These are phyloP conservation scores for Debaryomycetaceae sp. DNA, from an alignment of 1,139 yeast genomes.

Conservation along the genomic window DNA sequence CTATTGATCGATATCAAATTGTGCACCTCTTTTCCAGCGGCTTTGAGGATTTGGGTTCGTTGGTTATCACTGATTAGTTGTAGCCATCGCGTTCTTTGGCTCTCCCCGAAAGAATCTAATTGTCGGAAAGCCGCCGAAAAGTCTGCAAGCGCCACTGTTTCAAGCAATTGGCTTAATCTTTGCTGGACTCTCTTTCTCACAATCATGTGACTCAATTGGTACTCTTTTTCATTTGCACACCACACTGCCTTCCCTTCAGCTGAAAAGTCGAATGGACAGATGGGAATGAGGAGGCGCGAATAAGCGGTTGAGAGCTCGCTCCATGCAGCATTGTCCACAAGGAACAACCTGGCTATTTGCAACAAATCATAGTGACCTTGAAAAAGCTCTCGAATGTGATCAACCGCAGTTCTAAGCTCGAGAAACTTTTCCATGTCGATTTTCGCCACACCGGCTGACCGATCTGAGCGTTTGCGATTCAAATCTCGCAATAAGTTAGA, in stretches of 20 bases:
- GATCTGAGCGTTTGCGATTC: slow-evolving; percentile 63
- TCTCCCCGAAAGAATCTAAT: slow-evolving; percentile 9
- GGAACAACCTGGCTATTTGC: slow-evolving; percentile 18
- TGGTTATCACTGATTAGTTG: slow-evolving; percentile 25
- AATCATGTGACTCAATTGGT: slow-evolving; percentile 12
- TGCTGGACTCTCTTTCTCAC: slow-evolving; percentile 13
- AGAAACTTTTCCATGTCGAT: slow-evolving; percentile 36
- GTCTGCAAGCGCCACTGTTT: slow-evolving; percentile 15
- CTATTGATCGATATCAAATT: slow-evolving; percentile 5
- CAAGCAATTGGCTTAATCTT: slow-evolving; percentile 17
- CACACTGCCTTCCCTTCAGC: slow-evolving; percentile 23
- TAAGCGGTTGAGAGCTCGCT: slow-evolving; percentile 21
- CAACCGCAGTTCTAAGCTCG: slow-evolving; percentile 36
- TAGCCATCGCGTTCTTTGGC: slow-evolving; percentile 9
- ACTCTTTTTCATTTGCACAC: slow-evolving; percentile 20
- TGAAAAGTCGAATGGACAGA: slow-evolving; percentile 23
- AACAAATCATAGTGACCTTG: slow-evolving; percentile 42
- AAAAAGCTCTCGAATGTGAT: slow-evolving; percentile 37
- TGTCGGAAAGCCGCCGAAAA: slow-evolving; percentile 17
- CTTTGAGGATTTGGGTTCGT: slow-evolving; percentile 20
- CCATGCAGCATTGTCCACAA: slow-evolving; percentile 9
- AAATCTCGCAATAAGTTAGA: slow-evolving; percentile 57
- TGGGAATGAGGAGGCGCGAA: slow-evolving; percentile 16
- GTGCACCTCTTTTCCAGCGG: slow-evolving; percentile 21
- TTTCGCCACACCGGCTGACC: slow-evolving; percentile 56